Base-by-base conservation (phyloP, 75 land plant genomes). In the Adiantum capillusveneris region DNA sequence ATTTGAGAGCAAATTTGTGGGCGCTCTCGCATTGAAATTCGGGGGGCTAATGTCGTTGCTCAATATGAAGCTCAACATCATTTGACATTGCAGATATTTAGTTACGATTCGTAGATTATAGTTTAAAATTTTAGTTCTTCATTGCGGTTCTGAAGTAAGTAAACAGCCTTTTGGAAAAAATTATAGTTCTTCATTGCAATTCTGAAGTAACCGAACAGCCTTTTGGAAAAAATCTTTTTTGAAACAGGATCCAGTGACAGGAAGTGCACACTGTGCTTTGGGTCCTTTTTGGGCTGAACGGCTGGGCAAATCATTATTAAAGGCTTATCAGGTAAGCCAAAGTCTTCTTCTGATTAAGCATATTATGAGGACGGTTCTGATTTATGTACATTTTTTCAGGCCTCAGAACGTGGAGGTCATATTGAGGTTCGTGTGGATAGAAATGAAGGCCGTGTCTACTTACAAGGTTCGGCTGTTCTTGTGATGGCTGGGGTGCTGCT, bases 201-300 rank as follows among this genome's bases (percentile, higher is more conserved):
- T n/a, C n/a, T n/a, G n/a, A n/a, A n/a, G n/a, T n/a, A n/a, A n/a
- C n/a, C n/a, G n/a, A n/a, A n/a, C n/a, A n/a, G n/a, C n/a, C n/a
- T n/a, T n/a, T n/a, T n/a, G n/a, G n/a, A n/a, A n/a, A n/a, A n/a
- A n/a, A n/a, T n/a, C n/a, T n/a, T n/a, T n/a, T n/a, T n/a, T 34
- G 37, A 34, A 34, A 29, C 64, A 75, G 75, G 79, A 71, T 71
- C 79, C 75, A 25, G 79, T 73, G 3, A 76, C 79, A 2, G 75
- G 79, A 34, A 76, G 79, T 71, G 79, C 76, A 52, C 79, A 76
- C 42, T 76, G 79, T 54, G 53, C 79, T 26, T 59, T 76, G 54
- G 79, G 76, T 2, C 79, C 79, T 29, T 76, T 69, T 53, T 76
- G 79, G 79, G 69, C 79, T 39, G 44, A 67, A 6, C 71, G 66